Evolutionary conservation across 2,329 filamentous ascomycete species (phyloP), one percentile per base, ranked within the genome.

Genomic region (Leptographium lundbergii): DNA sequence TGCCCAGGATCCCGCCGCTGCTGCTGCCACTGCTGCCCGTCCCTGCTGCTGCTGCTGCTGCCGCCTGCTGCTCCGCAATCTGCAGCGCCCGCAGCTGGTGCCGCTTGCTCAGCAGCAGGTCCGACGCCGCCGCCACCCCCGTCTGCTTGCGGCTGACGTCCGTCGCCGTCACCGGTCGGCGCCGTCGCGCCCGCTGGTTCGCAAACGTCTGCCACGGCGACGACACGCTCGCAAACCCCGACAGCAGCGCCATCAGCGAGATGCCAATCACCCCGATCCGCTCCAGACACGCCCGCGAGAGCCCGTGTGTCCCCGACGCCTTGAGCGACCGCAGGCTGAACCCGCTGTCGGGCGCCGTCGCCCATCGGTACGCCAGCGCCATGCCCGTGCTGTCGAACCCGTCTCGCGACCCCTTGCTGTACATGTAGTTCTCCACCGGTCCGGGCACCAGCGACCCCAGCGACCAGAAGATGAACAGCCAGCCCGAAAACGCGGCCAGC

Each of bases 181-280:
- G 75, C 54, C 69, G 70, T 36, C 73, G 70, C 13, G 11, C 72
- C 68, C 53, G 81, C 75, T 47, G 80, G 81, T 34, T 84, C 82
- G 27, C 81, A 71, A 95, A 89, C 0, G 83, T 89, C 67, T 95
- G 87, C 89, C 90, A 95, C 1, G 91, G 84, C 1, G 88, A 87
- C 27, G 88, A 91, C 39, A 95, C 87, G n/a, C 89, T 89, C 6
- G 90, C 90, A 66, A 95, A 95, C 0, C 90, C 90, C 7, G 89
- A 89, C n/a, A 95, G 75, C 17, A 91, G 79, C 19, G 89, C 90
- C 89, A 95, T 95, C 57, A 94, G 73, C 54, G 87, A 85, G 59
- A 94, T 90, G 4, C 90, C 90, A 62, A 95, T 89, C 48, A 95
- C 86, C 14, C 89, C 90, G 29, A 95, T 84, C 52, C 90, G 73